Percentiles rank a stretch among this genome's conserved stretches.
Conservation (phyloP, 192 early-diverging fungal species). For the Dissophora globulifera region DNA sequence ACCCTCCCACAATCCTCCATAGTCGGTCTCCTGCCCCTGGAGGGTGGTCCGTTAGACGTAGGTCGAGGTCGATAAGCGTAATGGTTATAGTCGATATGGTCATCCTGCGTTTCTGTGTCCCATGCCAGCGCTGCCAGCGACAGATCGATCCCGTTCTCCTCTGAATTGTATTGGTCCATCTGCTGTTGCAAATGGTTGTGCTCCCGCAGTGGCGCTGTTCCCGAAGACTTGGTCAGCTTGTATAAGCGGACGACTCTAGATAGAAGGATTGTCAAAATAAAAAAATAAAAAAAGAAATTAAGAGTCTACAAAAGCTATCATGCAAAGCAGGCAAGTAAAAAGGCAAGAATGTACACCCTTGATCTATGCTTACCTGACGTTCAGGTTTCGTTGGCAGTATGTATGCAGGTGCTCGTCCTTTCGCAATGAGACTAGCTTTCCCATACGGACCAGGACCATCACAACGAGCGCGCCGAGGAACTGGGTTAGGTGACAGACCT, state of each 20-base stretch:
- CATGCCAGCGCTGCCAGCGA: conserved; percentile 30
- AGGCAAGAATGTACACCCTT: too few species aligned
- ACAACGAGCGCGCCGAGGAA: conserved; percentile 25
- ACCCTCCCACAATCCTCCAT: not conserved
- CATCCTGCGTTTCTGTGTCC: conserved; percentile 49
- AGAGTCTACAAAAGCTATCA: too few species aligned
- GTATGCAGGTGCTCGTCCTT: conserved; percentile 49
- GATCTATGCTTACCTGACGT: conserved; percentile 44
- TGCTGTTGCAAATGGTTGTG: conserved; percentile 38
- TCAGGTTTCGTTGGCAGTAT: conserved; percentile 46
- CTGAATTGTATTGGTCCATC: conserved; percentile 17
- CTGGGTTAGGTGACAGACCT: conserved; percentile 38
- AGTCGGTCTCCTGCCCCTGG: too few species aligned
- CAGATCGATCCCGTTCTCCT: conserved; percentile 37
- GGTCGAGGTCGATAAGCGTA: conserved; percentile 45
- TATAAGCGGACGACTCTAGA: conserved; percentile 37
- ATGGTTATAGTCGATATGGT: conserved; percentile 41
- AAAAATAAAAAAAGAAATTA: too few species aligned
- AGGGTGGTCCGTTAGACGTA: conserved; percentile 17
- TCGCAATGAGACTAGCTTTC: conserved; percentile 26
- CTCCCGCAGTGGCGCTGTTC: conserved; percentile 27
- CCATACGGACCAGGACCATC: conserved; percentile 21
- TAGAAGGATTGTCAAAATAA: too few species aligned
- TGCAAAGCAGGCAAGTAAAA: too few species aligned
- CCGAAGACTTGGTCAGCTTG: conserved; percentile 31